Evolutionary conservation across 768 basidiomycete genomes (phyloP), one percentile per base, ranked within the genome.

Genomic region (Suillus placidus): DNA sequence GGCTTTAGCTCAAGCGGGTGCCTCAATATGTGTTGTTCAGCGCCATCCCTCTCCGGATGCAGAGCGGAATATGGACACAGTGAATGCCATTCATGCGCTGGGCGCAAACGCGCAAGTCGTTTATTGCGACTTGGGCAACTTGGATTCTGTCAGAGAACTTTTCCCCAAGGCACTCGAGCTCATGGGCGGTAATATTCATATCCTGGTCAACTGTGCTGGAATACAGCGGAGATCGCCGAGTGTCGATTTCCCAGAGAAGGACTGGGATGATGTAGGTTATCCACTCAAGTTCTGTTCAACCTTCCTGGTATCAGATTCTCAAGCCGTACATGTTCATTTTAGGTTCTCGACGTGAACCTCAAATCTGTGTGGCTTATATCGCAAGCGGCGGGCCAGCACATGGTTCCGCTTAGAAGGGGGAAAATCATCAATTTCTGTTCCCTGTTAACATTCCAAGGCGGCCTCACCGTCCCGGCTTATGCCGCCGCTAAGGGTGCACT

Each of bases 401-500:
- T 96, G 94, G 87, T 95, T 13, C 88, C 83, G 62, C 87, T 80
- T 71, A 82, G 81, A 76, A 76, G 92, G 77, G 80, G 94, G 38
- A 89, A 90, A 75, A 88, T 90, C 71, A 88, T 91, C 75, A 89
- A 89, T 74, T 82, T 90, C 69, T 86, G 84, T 66, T 85, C 84
- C 57, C 78, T 86, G 47, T 68, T 84, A 61, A 82, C 79, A 37
- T 83, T 80, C 67, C 80, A 86, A 72, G 86, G 85, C 56, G 90
- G 90, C 54, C 64, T 90, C 61, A 90, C 88, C 16, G 85, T 97
- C 47, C 94, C 95, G 23, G 95, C 95, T 13, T 97, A 97, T 73
- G 93, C 95, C 2, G 88, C 95, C 4, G 92, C 95, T 10, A 97
- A 96, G 76, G 94, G 94, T 64, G 93, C 92, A 23, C 81, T 94